Evolutionary conservation across 1,284 basidiomycete genomes (phyloP), one percentile per base, ranked within the genome.

Genomic region (Bjerkandera adusta): DNA sequence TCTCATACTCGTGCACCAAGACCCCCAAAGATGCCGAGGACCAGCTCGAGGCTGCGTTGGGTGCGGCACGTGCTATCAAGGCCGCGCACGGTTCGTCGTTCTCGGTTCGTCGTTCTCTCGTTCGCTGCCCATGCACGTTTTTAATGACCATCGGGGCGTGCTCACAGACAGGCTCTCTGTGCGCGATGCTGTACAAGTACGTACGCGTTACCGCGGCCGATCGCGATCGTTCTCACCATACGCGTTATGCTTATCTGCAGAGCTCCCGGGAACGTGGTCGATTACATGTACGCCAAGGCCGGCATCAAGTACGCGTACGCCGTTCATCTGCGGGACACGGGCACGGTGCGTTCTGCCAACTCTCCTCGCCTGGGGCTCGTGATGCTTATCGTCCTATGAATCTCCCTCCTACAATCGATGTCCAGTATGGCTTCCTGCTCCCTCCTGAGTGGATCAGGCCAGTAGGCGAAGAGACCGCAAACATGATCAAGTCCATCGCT

Each of bases 21-120:
- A 62, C 76, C 25, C 80, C 90, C 0, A 77, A 81, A 38, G 89
- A 92, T 57, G 87, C 86, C 1, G 92, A 95, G 63, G 85, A 92
- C 61, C 78, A 88, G 56, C 72, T 85, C 50, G 91, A 95, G 64
- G 85, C 86, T 7, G 83, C 82, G 3, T 64, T 85, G 0, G 89
- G 89, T 0, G 86, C 86, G 0, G 75, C 77, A 0, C 75, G 80
- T 43, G 83, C 87, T 2, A 69, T 88, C 43, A 73, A 73, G 45
- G 63, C 66, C 3, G 70, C 73, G 1, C 77, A 89, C 58, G 84
- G 86, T 5, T 78, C 72, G 2, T 16, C 61, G 0, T 79, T 76
- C 57, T 68, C 67, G 30, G 79, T 80, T 54, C 27, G 69, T 58
- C 15, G 16, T 12, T 29, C 2, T 25, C 45, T 36, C 2, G n/a